Evolutionary conservation across 2,329 filamentous ascomycete species (phyloP), one percentile per base, ranked within the genome.

Genomic region (Harringtonia aguacate): DNA sequence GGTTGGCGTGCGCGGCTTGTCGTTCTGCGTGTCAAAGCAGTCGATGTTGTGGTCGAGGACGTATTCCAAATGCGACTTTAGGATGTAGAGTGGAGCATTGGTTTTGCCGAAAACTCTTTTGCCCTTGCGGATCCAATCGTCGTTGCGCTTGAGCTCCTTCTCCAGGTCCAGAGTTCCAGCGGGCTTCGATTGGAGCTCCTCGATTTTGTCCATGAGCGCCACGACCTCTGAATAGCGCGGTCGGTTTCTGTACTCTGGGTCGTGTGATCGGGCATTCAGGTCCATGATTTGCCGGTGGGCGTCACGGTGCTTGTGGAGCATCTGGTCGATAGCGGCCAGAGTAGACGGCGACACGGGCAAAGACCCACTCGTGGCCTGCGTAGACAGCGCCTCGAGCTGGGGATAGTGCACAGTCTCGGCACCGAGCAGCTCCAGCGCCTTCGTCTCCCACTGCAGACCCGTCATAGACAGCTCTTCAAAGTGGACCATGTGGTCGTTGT

Each of bases 91-190:
- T 1, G 92, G 92, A 2, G 92, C 92, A 58, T 98, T 98, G 1
- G 92, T 92, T 63, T 98, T 98, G 42, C 92, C 92, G 57, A 98
- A 98, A 0, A 98, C 67, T 61, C 95, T 95, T 67, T 98, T 98
- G 41, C 92, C 92, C 56, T 87, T 87, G 28, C 92, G 78, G 90
- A 98, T 98, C 92, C 92, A 98, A 61, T 98, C 92, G 59, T 98
- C 92, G 53, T 97, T 92, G 8, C 86, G 80, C 58, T 92, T 94
- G 52, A 92, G 84, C 60, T 97, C 88, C 51, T 87, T 89, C 58
- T 98, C 92, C 5, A 98, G 75, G 55, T 98, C 92, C 29, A 94
- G 75, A 0, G 90, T 94, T 3, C 92, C 92, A 34, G 77, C 77
- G 0, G 92, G 92, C 58, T 95, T 95, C 50, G 87, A 94, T 55